Percentiles rank a stretch among this genome's conserved stretches.
These are phyloP conservation scores for Linnemannia exigua DNA, from an alignment of 192 early-diverging fungal species.

Conservation along the genomic window DNA sequence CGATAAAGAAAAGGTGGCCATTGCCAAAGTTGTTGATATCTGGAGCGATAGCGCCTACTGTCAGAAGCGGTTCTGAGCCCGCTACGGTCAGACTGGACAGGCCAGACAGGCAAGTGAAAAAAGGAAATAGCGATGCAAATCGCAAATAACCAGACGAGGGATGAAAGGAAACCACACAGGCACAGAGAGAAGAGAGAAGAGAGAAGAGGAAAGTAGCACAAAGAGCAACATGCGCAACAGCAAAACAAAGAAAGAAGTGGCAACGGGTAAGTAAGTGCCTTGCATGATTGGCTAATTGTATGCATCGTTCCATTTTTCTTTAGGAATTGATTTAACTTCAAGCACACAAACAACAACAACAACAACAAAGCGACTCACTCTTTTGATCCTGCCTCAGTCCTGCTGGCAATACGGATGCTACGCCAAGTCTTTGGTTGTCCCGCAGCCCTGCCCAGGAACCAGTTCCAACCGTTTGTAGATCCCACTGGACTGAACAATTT, in stretches of 20 bases:
- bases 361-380: conserved; percentile 15
- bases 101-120: too few relatives aligned
- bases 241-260: conserved; percentile 13
- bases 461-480: conserved; percentile 41
- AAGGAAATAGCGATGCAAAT: neutral
- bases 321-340: neutral
- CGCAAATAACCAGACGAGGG: neutral
- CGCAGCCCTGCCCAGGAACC: conserved; percentile 24
- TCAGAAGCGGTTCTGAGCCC: conserved; percentile 50
- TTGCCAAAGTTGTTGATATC: conserved; percentile 30
- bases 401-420: conserved; percentile 23
- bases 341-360: neutral
- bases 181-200: neutral
- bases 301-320: neutral
- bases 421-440: conserved; percentile 14
- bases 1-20: conserved; percentile 30
- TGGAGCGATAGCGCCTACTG: conserved; percentile 46
- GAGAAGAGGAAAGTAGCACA: neutral
- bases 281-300: neutral
- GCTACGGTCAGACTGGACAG: conserved; percentile 12
- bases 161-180: neutral
- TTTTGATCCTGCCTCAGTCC: conserved; percentile 13
- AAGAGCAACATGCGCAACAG: neutral
- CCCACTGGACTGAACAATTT: conserved; percentile 27
- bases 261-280: neutral